These are phyloP conservation scores for Dalbergia cochinchinensis DNA, from an alignment of 306 rosid species.

Conservation along the genomic window DNA sequence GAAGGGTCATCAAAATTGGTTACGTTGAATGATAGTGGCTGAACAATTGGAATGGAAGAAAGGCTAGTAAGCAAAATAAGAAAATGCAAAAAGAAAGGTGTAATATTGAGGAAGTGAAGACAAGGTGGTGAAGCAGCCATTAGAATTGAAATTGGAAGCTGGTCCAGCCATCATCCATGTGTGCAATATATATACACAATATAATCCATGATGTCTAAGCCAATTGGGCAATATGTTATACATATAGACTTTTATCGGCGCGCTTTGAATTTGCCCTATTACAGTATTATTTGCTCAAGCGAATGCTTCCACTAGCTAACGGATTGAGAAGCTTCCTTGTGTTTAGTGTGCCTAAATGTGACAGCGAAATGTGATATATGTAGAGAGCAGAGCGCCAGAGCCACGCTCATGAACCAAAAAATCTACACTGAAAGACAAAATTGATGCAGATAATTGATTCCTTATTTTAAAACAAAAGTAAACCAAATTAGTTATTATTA, in stretches of 20 bases:
- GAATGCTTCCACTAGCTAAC: not conserved
- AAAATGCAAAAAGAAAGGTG: not conserved
- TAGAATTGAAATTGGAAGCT: not conserved
- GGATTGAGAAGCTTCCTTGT: not conserved
- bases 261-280: not conserved
- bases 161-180: not conserved
- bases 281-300: not conserved
- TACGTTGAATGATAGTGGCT: conserved; percentile 45
- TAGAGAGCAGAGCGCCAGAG: too few relatives aligned
- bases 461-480: too few relatives aligned
- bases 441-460: too few relatives aligned
- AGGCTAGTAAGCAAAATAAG: not conserved
- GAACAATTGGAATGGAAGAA: not conserved
- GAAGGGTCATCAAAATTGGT: conserved; percentile 44
- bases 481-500: too few relatives aligned
- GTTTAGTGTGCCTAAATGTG: not conserved
- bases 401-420: too few relatives aligned
- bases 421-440: too few relatives aligned
- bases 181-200: not conserved
- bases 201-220: not conserved
- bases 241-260: not conserved
- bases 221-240: not conserved
- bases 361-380: too few relatives aligned
- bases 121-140: not conserved
- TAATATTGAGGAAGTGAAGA: not conserved